Base-by-base conservation (phyloP, 2,329 filamentous ascomycete species). In the Arachnopeziza araneosa region DNA sequence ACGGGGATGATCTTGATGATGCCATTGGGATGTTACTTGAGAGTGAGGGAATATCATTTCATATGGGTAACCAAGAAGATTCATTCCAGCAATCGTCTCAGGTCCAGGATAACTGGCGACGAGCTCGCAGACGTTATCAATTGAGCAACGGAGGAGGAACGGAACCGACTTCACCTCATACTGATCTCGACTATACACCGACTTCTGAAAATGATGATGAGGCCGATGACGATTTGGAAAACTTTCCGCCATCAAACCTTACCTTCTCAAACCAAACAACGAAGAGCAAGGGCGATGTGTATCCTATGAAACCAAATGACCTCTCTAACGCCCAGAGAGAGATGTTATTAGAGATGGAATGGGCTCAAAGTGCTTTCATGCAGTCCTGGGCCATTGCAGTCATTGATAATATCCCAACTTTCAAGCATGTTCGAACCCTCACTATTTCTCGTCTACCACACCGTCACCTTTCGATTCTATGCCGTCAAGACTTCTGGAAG, bases 321-420 rank as follows among this genome's bases (percentile, higher is more conserved):
- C 78, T 89, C n/a, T 83, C 81, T 0, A 78, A 77, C 60, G 77
- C 82, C n/a, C 88, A 90, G 70, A 83, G 80, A 56, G 85, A 89
- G 71, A 86, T 88, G 83, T 73, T 90, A 1, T 74, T 87, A 48
- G 86, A 90, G 70, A 83, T 85, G 2, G 82, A 85, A 56, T 89
- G 86, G 84, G 86, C 86, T 7, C 86, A 90, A 64, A 77, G 82
- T 57, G 86, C 86, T 21, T 86, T 90, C 69, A 77, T 90, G 53
- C 82, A 86, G 54, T 87, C 86, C 0, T 90, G 87, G 65, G 80
- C 85, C 64, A 80, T 89, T 54, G 81, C 84, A 1, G 72, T 89
- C 51, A 81, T 85, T 24, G 84, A 89, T 67, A 87, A 87, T 61
- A 75, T 76, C 4, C 64, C 68, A 5, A 79, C 76, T 1, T 88